Percentiles rank a stretch among this genome's conserved stretches.
phyloP scores from a whole-genome alignment of 495 filamentous ascomycete species.

The Cenococcum geophilum region DNA sequence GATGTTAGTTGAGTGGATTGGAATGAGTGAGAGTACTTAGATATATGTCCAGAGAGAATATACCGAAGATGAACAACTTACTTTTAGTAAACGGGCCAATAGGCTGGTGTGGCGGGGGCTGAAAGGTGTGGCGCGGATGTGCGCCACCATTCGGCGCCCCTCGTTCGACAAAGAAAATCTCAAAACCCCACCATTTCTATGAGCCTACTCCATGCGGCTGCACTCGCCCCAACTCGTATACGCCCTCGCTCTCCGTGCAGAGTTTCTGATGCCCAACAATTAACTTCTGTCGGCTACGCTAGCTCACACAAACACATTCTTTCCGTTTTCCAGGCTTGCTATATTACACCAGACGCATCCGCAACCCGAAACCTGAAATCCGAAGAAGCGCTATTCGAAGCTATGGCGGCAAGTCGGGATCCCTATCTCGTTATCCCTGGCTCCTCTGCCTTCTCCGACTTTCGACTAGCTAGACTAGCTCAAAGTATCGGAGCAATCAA shows the following conservation, averaged over 20 bases:
- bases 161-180: not conserved
- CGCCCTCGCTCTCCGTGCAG: not conserved
- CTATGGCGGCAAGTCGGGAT: conserved; percentile 16
- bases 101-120: not conserved
- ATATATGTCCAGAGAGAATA: no score
- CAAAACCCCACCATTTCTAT: not conserved
- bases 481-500: conserved; percentile 46
- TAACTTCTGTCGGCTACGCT: not conserved
- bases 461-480: conserved; percentile 37
- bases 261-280: not conserved
- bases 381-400: not conserved
- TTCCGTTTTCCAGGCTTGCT: no score
- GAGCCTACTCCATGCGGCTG: no score
- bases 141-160: not conserved
- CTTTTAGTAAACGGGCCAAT: no score
- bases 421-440: conserved; percentile 34
- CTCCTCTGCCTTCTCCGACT: conserved; percentile 39
- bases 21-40: no score
- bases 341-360: not conserved
- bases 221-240: not conserved
- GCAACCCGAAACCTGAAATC: not conserved
- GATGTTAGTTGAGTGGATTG: no score
- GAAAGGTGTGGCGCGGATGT: not conserved
- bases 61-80: no score
- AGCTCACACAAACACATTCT: not conserved